Conservation (phyloP, 257 asterid genomes). For the Parsonsia alboflavescens region DNA sequence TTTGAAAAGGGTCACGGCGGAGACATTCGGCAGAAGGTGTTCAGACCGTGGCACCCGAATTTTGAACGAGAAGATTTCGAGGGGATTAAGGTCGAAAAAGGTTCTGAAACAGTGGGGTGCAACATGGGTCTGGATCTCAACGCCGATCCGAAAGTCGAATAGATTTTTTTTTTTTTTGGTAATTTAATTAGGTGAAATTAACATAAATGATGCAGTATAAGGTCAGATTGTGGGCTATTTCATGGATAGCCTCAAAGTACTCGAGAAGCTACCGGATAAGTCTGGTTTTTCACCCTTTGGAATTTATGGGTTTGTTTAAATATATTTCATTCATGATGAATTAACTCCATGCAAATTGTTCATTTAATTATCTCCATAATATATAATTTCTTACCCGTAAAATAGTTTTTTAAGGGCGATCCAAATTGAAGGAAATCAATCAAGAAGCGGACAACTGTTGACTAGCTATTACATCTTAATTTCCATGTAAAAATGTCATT, state of each 20-base stretch:
- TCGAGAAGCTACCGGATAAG: no score
- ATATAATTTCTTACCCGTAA: no score
- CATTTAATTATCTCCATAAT: no score
- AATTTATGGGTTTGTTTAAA: not conserved
- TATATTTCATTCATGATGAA: not conserved
- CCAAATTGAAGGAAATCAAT: no score
- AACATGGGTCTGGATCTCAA: constrained; percentile 33
- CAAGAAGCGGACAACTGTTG: no score
- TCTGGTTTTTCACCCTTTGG: not conserved
- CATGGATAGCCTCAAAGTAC: no score
- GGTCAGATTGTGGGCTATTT: not conserved
- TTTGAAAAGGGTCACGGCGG: constrained; percentile 28
- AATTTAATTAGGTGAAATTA: not conserved
- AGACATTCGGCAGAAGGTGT: constrained; percentile 4
- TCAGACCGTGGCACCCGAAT: constrained; percentile 18
- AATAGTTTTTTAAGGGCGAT: no score
- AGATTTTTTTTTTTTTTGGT: no score
- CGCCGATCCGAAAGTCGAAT: constrained; percentile 13
- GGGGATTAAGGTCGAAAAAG: constrained; percentile 11
- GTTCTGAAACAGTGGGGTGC: constrained; percentile 1
- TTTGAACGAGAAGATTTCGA: constrained; percentile 27
- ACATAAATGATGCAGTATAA: not conserved
- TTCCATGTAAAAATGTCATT: no score
- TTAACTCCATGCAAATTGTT: not conserved
- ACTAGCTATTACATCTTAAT: no score